Conservation (phyloP, 169 alveolate genomes). For the Toxoplasma gondii region DNA sequence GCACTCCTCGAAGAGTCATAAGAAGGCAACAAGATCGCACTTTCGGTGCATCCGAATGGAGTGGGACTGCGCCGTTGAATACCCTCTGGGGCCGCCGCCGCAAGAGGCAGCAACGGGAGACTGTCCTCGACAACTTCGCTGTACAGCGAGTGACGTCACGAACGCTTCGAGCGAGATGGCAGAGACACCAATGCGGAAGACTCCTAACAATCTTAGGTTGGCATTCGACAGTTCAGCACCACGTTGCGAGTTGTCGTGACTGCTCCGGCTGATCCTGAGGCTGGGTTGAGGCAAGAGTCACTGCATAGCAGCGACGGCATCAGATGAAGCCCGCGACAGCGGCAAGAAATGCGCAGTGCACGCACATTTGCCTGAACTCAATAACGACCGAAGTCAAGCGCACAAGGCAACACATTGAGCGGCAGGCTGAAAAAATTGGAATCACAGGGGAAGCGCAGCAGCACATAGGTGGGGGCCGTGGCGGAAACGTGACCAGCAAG, state of each 20-base stretch:
- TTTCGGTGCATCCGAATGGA: background rate
- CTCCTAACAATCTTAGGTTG: background rate
- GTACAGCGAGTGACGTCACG: background rate
- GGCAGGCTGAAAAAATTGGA: background rate
- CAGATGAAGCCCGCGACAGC: constrained; percentile 13
- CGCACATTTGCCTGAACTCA: background rate
- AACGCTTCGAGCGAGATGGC: background rate
- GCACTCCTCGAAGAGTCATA: background rate
- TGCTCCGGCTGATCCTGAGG: background rate
- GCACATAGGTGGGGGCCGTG: constrained; percentile 9
- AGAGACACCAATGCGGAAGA: background rate
- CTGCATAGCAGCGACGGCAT: background rate
- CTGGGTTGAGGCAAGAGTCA: constrained; percentile 10
- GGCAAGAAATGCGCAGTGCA: background rate
- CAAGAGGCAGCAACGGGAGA: background rate
- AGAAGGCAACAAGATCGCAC: background rate
- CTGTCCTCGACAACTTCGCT: background rate
- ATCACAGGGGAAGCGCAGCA: constrained; percentile 2
- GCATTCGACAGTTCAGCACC: background rate
- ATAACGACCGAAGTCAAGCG: background rate
- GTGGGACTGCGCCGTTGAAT: background rate
- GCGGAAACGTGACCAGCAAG: constrained; percentile 15
- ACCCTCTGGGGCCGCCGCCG: background rate
- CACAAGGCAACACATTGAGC: background rate
- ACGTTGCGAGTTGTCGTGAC: background rate